Evolutionary conservation across 1,284 basidiomycete genomes (phyloP), one percentile per base, ranked within the genome.

Genomic region (Pyrrhoderma lamaoense): DNA sequence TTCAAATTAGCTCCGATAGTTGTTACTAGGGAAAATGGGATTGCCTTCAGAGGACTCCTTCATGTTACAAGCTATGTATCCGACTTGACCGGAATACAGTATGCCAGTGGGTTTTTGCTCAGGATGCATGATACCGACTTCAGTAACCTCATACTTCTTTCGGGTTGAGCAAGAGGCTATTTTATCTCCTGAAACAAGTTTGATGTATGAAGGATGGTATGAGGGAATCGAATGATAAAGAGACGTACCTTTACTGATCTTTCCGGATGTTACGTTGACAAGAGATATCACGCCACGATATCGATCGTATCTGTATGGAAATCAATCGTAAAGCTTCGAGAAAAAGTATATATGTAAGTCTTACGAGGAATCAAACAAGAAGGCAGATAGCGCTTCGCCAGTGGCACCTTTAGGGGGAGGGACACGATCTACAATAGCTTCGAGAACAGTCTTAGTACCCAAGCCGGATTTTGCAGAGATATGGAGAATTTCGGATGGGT

Each of bases 281-380:
- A 99, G 72, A 3, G 93, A 96, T 44, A 99, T 93, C 18, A 99
- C 96, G 14, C 96, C 96, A 52, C 93, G 81, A 70, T 94, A 99
- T 58, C 89, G 82, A 67, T 99, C 96, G 65, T 96, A 98, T 62
- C 93, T 97, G 58, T 58, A 55, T 51, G 5, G 8, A 5, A 40
- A 18, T 18, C 38, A 35, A 39, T 37, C 36, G 49, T 45, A 13
- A 54, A 34, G 37, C 21, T 34, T 27, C 31, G 18, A 21, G 16
- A 45, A 36, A 19, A 21, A 5, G 49, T 27, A 47, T n/a, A 47
- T 42, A 42, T 25, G 34, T 37, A 51, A 22, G 36, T 71, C 84
- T 65, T 59, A 92, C 89, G 84, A 79, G 8, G 91, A 93, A 66
- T 99, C 96, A 60, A 99, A 98, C 22, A 97, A 75, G 52, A 99